Conservation (phyloP, 2,329 filamentous ascomycete species). For the Fusarium pseudoanthophilum region DNA sequence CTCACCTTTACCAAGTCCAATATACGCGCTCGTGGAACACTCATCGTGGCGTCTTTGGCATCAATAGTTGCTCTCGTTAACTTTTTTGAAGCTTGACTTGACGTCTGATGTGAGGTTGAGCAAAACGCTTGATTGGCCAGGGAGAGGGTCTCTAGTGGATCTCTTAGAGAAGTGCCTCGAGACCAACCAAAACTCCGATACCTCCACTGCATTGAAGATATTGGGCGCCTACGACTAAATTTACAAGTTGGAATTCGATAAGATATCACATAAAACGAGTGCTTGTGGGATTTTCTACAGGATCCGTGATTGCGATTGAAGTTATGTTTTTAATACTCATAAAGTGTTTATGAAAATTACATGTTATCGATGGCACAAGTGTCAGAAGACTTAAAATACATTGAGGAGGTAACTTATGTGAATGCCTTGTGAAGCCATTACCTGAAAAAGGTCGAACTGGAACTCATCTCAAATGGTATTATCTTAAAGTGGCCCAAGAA, state of each 20-base stretch:
- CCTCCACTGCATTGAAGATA: neutral
- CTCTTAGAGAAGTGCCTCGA: neutral
- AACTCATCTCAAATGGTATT: neutral
- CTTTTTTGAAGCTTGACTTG: conserved; percentile 46
- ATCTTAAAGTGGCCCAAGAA: neutral
- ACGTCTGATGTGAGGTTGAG: conserved; percentile 37
- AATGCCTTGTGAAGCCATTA: neutral
- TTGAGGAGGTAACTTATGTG: neutral
- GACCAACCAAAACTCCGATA: neutral
- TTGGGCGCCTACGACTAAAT: neutral
- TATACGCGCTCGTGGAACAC: conserved; percentile 69
- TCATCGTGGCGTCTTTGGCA: conserved; percentile 61
- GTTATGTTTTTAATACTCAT: no score
- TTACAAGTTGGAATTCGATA: neutral
- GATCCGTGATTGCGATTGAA: neutral
- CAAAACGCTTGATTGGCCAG: conserved; percentile 37
- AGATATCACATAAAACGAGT: neutral
- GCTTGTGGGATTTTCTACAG: neutral
- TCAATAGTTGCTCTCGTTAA: conserved; percentile 34
- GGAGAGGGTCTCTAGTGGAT: neutral
- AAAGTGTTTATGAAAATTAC: neutral
- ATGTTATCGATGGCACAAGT: neutral
- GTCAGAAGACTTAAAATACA: neutral
- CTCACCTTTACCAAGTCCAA: conserved; percentile 82
- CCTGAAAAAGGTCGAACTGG: neutral